These are phyloP conservation scores for Emericellopsis cladophorae DNA, from an alignment of 2,329 filamentous ascomycete genomes.

Conservation along the genomic window DNA sequence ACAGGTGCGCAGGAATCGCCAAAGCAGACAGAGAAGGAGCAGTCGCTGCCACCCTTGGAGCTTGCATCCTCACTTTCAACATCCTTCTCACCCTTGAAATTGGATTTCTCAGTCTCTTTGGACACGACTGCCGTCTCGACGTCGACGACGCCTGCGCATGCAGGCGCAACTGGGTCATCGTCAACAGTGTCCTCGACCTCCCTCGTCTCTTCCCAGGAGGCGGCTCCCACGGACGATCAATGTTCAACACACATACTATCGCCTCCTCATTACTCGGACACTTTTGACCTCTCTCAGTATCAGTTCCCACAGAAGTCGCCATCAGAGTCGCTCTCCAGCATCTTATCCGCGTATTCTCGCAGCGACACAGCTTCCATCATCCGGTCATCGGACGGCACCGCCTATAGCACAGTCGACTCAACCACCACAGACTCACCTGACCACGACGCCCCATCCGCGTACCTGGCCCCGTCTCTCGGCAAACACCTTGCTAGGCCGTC, in stretches of 20 bases:
- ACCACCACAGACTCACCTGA: constrained; percentile 10
- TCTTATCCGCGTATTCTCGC: constrained; percentile 41
- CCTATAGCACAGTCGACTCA: constrained; percentile 8
- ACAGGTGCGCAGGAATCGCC: neutral
- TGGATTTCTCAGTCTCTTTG: too few relatives aligned
- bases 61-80: neutral
- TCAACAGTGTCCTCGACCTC: too few relatives aligned
- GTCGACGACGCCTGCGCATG: too few relatives aligned
- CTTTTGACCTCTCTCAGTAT: constrained; percentile 9
- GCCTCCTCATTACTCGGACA: constrained; percentile 6
- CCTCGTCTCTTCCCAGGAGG: too few relatives aligned
- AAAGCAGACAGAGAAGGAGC: neutral
- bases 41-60: neutral
- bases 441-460: constrained; percentile 3
- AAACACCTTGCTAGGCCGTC: neutral
- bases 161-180: too few relatives aligned
- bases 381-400: constrained; percentile 24
- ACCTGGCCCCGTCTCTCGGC: neutral
- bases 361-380: constrained; percentile 30
- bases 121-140: too few relatives aligned
- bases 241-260: neutral
- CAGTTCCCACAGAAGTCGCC: constrained; percentile 19
- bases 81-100: too few relatives aligned
- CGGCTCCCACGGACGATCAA: constrained; percentile 1
- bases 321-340: constrained; percentile 37